Evolutionary conservation across 306 rosid genomes (phyloP).

Genomic region (Malus domestica): DNA sequence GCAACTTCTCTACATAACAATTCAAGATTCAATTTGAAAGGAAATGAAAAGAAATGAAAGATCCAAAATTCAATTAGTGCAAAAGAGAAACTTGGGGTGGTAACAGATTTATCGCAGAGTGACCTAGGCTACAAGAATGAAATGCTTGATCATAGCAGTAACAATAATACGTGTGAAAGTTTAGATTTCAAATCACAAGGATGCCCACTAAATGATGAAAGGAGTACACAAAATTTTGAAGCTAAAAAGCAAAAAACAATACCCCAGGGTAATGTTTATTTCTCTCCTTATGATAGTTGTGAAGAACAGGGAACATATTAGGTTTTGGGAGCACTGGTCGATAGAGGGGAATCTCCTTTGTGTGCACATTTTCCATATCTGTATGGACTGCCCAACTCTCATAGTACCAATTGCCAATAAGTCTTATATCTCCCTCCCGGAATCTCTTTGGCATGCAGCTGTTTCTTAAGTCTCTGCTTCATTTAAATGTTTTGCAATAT

Average conservation of each 20-base stretch:
- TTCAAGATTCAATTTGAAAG: not conserved
- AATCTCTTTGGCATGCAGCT: not conserved
- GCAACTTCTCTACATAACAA: conserved; percentile 68
- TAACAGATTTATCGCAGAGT: not conserved
- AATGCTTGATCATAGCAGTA: not conserved
- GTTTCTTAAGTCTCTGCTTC: not conserved
- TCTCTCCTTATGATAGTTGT: not conserved
- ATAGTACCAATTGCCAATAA: not conserved
- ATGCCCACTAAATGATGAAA: not conserved
- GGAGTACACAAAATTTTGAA: not conserved
- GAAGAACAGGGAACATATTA: not conserved
- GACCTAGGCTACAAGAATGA: not conserved
- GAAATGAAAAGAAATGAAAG: not conserved
- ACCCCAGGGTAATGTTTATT: not conserved
- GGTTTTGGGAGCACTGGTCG: not conserved
- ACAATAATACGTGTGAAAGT: not conserved
- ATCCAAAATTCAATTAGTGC: not conserved
- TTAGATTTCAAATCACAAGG: not conserved
- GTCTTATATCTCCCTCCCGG: not conserved
- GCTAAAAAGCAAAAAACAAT: not conserved
- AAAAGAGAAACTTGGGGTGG: not conserved
- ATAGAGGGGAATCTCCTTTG: not conserved
- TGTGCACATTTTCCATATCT: not conserved
- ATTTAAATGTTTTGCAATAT: not conserved
- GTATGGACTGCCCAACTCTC: not conserved